phyloP scores from a whole-genome alignment of 495 filamentous ascomycete genomes.

The Oidiodendron maius region DNA sequence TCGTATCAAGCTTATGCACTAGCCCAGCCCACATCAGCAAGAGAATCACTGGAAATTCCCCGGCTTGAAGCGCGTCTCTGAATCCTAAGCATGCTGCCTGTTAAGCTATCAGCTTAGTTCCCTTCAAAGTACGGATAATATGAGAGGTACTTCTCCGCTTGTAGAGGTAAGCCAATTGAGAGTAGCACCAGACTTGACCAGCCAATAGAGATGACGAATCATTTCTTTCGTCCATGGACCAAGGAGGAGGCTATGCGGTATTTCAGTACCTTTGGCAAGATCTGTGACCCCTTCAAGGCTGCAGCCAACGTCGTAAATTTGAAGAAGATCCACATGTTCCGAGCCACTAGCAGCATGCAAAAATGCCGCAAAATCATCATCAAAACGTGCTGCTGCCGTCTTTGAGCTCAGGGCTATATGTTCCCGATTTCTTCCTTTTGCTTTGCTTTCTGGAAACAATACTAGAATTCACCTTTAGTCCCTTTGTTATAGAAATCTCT shows the following conservation, averaged over 20 bases:
- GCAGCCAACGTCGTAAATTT: conserved; percentile 1
- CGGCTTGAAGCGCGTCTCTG: conserved; percentile 9
- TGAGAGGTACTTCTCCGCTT: conserved; percentile 19
- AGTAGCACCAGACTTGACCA: conserved; percentile 16
- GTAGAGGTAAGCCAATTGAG: conserved; percentile 16
- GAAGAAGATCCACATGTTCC: too few relatives aligned
- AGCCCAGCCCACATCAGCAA: conserved; percentile 14
- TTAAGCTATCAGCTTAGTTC: background rate
- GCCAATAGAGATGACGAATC: conserved; percentile 15
- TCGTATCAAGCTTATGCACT: conserved; percentile 4
- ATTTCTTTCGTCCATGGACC: conserved; percentile 20
- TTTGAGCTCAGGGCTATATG: background rate
- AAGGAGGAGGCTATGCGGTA: conserved; percentile 16
- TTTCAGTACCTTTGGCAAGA: conserved; percentile 6
- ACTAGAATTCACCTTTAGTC: too few relatives aligned
- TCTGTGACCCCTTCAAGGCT: conserved; percentile 1
- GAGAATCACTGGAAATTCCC: conserved; percentile 12
- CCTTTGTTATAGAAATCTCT: too few relatives aligned
- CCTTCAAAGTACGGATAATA: background rate
- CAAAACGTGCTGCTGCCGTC: conserved; percentile 13
- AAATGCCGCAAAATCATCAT: conserved; percentile 16
- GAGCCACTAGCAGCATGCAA: background rate
- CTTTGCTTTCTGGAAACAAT: too few relatives aligned
- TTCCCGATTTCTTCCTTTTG: background rate
- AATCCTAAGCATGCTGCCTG: conserved; percentile 17